Conservation (phyloP, 2,329 filamentous ascomycete genomes). For the Aureobasidium uvarum region DNA sequence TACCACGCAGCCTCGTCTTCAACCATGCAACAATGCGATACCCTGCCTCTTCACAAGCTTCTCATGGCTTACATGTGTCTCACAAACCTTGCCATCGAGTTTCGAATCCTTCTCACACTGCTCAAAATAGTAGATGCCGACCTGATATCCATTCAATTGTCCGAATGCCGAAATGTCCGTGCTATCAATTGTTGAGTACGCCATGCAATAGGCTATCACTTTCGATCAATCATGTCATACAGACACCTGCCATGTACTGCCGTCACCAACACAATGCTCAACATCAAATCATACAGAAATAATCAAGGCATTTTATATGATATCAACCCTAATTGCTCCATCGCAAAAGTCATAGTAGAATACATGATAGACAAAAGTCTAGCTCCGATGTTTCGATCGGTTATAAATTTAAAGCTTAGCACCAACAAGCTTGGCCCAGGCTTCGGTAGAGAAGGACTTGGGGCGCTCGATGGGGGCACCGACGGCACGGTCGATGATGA, state of each 20-base stretch:
- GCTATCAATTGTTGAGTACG: slow-evolving; percentile 15
- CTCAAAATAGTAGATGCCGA: slow-evolving; percentile 11
- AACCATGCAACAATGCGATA: neutral
- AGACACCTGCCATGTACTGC: neutral
- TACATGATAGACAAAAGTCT: slow-evolving; percentile 21
- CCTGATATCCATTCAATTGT: slow-evolving; percentile 15
- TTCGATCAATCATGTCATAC: slow-evolving; percentile 16
- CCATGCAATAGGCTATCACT: neutral
- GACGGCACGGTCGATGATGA: slow-evolving; percentile 98
- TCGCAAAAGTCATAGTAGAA: slow-evolving; percentile 25
- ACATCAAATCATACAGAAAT: slow-evolving; percentile 1
- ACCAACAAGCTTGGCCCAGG: slow-evolving; percentile 88
- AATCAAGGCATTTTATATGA: slow-evolving; percentile 25
- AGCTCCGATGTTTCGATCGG: slow-evolving; percentile 7
- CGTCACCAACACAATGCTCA: neutral
- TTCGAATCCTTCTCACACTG: neutral
- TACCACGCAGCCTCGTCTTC: neutral
- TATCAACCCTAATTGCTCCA: slow-evolving; percentile 26
- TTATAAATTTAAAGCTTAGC: slow-evolving; percentile 74
- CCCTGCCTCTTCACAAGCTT: neutral
- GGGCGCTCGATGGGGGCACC: slow-evolving; percentile 97
- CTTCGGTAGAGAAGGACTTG: slow-evolving; percentile 98
- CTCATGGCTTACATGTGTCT: slow-evolving; percentile 6
- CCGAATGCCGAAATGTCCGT: slow-evolving; percentile 12
- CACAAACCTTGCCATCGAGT: neutral